Base-by-base conservation (phyloP, 805 yeast species). In the Pichia gijzeniarum region DNA sequence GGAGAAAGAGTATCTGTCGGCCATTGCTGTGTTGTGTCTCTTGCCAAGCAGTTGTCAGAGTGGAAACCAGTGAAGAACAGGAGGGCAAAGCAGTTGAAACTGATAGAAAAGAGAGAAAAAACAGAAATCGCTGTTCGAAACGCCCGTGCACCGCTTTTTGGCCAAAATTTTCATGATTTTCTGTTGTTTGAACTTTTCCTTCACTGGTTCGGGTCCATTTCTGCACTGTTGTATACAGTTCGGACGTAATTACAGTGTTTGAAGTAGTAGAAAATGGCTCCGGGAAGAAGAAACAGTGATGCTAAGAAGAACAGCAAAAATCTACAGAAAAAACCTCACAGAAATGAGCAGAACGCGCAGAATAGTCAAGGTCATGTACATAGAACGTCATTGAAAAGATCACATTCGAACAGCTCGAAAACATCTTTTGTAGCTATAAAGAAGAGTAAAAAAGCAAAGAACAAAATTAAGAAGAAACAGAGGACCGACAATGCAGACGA, bases 1-100 rank as follows among this genome's bases (percentile, higher is more conserved):
- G 20, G 99, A 93, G 64, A 93, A 93, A 18, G 98, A 89, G 69
- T 93, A 93, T 76, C 99, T 81, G 67, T 93, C 99, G 49, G 99
- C 95, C 98, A 93, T 93, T 34, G 22, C 12, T 1, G 8, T 28
- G 17, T 12, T 7, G 7, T 5, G 25, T 18, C 19, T 17, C 12
- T 32, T 32, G 7, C 16, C 6, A n/a, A n/a, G n/a, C n/a, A n/a
- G n/a, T n/a, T n/a, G n/a, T n/a, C n/a, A n/a, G n/a, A n/a, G n/a
- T n/a, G n/a, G n/a, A n/a, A n/a, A n/a, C n/a, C n/a, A n/a, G n/a
- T n/a, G n/a, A n/a, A n/a, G n/a, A n/a, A n/a, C n/a, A 35, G 19
- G 38, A 35, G 22, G 38, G 38, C 38, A 35, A 35, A 35, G 12
- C 30, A 8, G 30, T 12, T n/a, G 12, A 27, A 27, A 27, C 8